A percentile compares a stretch with the other conserved stretches of the same genome.
Conservation (phyloP, 1,284 basidiomycete species). For the Ceratobasidium sp. region DNA sequence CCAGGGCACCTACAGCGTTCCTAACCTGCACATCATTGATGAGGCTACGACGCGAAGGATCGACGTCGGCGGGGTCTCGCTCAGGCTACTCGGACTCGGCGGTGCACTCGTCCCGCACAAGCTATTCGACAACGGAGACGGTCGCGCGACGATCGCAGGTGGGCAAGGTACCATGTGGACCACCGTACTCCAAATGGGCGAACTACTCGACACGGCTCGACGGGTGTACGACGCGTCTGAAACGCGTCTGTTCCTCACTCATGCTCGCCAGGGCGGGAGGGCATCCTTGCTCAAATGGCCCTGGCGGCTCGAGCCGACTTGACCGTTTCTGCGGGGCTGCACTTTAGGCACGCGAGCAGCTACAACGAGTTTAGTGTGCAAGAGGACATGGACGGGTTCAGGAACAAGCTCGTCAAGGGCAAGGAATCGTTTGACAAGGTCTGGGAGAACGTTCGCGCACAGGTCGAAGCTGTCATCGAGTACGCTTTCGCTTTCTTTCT, state of each 20-base stretch:
- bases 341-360: constrained; percentile 94
- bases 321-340: constrained; percentile 92
- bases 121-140: constrained; percentile 96
- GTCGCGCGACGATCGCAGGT: constrained; percentile 93
- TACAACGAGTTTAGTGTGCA: constrained; percentile 98
- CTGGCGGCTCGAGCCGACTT: constrained; percentile 93
- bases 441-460: constrained; percentile 91
- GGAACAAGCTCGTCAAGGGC: constrained; percentile 78
- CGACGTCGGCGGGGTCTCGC: constrained; percentile 91
- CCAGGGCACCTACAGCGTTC: constrained; percentile 77
- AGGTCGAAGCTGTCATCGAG: constrained; percentile 93
- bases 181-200: constrained; percentile 95
- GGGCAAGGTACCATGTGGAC: constrained; percentile 99
- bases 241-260: constrained; percentile 91
- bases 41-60: constrained; percentile 91
- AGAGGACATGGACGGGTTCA: constrained; percentile 87
- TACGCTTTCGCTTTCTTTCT: constrained; percentile 44
- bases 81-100: constrained; percentile 92
- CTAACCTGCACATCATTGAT: constrained; percentile 90
- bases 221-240: constrained; percentile 92
- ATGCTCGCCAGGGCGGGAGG: constrained; percentile 94
- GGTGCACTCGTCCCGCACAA: constrained; percentile 97
- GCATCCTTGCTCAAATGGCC: constrained; percentile 88
- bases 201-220: constrained; percentile 96
- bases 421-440: constrained; percentile 88